phyloP scores from a whole-genome alignment of 2,329 filamentous ascomycete genomes.

The Monilinia aucupariae region DNA sequence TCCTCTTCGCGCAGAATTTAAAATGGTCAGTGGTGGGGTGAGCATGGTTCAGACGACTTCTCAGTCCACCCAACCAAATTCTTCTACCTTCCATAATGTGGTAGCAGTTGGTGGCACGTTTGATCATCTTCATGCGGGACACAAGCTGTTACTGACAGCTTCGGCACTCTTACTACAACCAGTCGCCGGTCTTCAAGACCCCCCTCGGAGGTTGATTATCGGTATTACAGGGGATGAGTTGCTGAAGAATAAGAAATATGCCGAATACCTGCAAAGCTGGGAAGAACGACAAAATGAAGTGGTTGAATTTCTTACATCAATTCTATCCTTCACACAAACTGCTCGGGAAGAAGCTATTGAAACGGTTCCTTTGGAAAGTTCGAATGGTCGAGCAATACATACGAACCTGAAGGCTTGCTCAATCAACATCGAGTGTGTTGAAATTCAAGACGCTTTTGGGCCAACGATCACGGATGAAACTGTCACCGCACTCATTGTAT shows the following conservation, averaged over 20 bases:
- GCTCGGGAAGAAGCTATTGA: constrained; percentile 36
- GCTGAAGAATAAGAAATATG: constrained; percentile 82
- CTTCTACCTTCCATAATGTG: constrained; percentile 43
- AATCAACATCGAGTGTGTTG: constrained; percentile 69
- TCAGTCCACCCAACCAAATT: constrained; percentile 13
- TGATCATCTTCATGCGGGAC: constrained; percentile 89
- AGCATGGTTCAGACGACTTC: constrained; percentile 38
- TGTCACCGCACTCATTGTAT: constrained; percentile 78
- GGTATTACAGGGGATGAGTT: constrained; percentile 87
- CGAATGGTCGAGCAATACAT: constrained; percentile 48
- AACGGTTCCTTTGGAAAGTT: constrained; percentile 22
- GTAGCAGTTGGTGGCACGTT: constrained; percentile 91
- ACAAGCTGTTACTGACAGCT: constrained; percentile 93
- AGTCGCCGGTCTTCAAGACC: constrained; percentile 36
- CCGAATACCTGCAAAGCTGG: constrained; percentile 77
- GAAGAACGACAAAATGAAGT: constrained; percentile 62
- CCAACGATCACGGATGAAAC: constrained; percentile 79
- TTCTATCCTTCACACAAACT: constrained; percentile 43
- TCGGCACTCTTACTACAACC: constrained; percentile 64
- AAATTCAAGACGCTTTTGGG: constrained; percentile 83
- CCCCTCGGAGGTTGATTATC: constrained; percentile 60
- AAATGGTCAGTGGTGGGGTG: constrained; percentile 49
- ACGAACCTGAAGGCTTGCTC: constrained; percentile 53
- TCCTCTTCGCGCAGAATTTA: constrained; percentile 46
- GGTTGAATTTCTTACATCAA: constrained; percentile 66